Evolutionary conservation across 2,329 filamentous ascomycete genomes (phyloP), one percentile per base, ranked within the genome.

Genomic region (Pyricularia sp.): DNA sequence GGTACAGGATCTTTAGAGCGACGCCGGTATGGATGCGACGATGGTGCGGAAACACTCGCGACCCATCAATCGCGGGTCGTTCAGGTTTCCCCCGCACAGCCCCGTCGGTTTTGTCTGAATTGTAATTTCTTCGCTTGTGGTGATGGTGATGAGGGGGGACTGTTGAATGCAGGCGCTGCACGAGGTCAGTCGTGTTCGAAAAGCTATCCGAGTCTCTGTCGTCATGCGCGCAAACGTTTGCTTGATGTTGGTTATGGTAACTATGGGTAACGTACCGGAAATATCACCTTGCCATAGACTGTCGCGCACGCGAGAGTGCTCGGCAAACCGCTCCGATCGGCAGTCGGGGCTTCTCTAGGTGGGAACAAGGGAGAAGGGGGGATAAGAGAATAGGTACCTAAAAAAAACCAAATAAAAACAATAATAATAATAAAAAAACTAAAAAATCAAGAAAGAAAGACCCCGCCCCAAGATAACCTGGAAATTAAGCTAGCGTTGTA

Each of bases 21-120:
- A n/a, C 58, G 25, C 58, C 26, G 23, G 12, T 25, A 25, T 25
- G 23, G 23, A 61, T 25, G 58, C 58, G 58, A 61, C 58, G 58
- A 61, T 61, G 58, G 58, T 61, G 58, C 58, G 23, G n/a, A 25
- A 26, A 61, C n/a, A 61, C n/a, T 61, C 58, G 58, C 58, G 58
- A 61, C 58, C 65, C 36, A 66, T 50, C 33, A 58, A 26, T 66
- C 33, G 65, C 65, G 33, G 33, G 25, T 66, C 25, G 14, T 69
- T 59, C 50, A 25, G 59, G 68, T 65, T 55, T 68, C 36, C 42
- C 66, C 50, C 55, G 68, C 58, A 68, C 50, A 66, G 65, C 26
- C 64, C 67, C 28, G 23, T 64, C 14, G 20, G 61, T 25, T 17
- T 36, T 58, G 26, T 65, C 10, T 26, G 58, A 26, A 26, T 23